These are phyloP conservation scores for Solanum sitiens DNA, from an alignment of 257 asterid species.

Conservation along the genomic window DNA sequence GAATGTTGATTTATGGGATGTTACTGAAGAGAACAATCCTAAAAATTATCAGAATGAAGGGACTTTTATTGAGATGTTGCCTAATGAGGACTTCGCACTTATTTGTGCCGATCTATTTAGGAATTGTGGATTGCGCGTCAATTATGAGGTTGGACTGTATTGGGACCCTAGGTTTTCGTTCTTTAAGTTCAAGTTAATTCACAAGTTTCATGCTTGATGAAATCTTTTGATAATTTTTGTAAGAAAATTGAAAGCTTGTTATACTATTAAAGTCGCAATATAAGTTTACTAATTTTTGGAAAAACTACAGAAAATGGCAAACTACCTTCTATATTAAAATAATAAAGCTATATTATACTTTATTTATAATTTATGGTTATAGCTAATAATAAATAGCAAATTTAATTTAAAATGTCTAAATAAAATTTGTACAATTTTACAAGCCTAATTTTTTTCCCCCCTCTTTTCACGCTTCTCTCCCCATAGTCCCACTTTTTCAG, in stretches of 20 bases:
- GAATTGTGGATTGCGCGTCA: constrained; percentile 16
- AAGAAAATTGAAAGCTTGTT: not conserved
- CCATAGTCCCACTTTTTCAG: no score
- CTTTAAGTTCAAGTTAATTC: constrained; percentile 21
- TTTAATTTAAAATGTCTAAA: no score
- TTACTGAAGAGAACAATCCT: constrained; percentile 19
- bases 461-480: no score
- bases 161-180: not conserved
- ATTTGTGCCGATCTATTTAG: constrained; percentile 28
- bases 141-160: constrained; percentile 33
- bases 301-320: no score
- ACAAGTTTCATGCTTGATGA: not conserved
- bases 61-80: constrained; percentile 17
- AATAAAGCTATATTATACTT: no score
- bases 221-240: not conserved
- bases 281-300: not conserved
- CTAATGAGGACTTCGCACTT: constrained; percentile 6
- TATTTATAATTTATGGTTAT: no score
- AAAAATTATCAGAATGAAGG: constrained; percentile 15
- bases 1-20: constrained; percentile 37
- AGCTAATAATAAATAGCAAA: no score
- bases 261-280: not conserved
- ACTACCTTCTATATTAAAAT: no score
- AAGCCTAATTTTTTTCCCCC: no score
- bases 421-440: no score